These are phyloP conservation scores for Aspergillus baeticus DNA, from an alignment of 495 filamentous ascomycete species.

Conservation along the genomic window DNA sequence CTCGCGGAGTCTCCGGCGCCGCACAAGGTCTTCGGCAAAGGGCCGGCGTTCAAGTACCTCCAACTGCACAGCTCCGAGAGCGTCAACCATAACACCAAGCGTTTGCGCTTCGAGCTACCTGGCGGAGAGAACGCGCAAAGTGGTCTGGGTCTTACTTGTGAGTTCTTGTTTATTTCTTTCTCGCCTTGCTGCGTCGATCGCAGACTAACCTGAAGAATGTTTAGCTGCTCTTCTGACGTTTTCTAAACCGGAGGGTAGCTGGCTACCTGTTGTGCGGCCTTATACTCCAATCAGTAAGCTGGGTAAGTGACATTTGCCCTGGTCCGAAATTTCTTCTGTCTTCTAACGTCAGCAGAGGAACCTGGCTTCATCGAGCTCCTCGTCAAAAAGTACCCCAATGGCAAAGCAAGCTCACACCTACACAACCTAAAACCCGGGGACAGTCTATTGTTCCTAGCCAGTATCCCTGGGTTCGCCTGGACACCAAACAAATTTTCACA, in stretches of 20 bases:
- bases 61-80: slow-evolving; percentile 25
- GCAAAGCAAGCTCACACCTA: slow-evolving; percentile 58
- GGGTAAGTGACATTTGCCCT: slow-evolving; percentile 32
- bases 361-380: slow-evolving; percentile 56
- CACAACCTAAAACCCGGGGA: slow-evolving; percentile 62
- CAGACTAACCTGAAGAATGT: not conserved
- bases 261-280: slow-evolving; percentile 53
- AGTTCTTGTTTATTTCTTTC: slow-evolving; percentile 16
- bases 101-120: slow-evolving; percentile 60
- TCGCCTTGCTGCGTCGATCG: not conserved
- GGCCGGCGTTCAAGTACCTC: slow-evolving; percentile 7
- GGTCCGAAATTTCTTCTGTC: too few species aligned
- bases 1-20: not conserved
- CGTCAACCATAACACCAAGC: slow-evolving; percentile 67
- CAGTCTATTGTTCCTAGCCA: slow-evolving; percentile 49
- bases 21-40: slow-evolving; percentile 5
- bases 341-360: slow-evolving; percentile 36
- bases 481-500: slow-evolving; percentile 53
- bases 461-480: slow-evolving; percentile 54
- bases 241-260: slow-evolving; percentile 50
- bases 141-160: slow-evolving; percentile 55
- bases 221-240: slow-evolving; percentile 55
- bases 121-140: slow-evolving; percentile 29
- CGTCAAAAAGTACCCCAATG: slow-evolving; percentile 64
- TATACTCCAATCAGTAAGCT: slow-evolving; percentile 59